phyloP scores from a whole-genome alignment of 441 rosid species.

The Sinapis alba region DNA sequence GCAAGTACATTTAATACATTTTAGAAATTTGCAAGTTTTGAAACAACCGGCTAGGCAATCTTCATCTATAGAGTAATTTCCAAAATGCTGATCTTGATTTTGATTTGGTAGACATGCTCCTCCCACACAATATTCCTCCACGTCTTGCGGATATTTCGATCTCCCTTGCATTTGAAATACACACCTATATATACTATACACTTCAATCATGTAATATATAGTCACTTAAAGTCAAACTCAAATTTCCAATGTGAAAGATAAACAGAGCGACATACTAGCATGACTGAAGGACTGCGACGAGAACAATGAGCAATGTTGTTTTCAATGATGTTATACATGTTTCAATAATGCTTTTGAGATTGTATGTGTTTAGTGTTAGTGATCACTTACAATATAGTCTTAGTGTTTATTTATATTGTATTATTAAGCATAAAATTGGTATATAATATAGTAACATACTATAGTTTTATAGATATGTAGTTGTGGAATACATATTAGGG shows the following conservation, averaged over 20 bases:
- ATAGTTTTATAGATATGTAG: neutral
- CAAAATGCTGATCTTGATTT: constrained; percentile 16
- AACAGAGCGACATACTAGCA: neutral
- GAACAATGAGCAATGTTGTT: neutral
- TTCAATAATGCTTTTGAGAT: neutral
- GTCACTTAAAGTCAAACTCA: too few species aligned
- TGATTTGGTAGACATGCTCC: neutral
- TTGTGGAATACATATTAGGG: neutral
- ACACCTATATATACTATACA: neutral
- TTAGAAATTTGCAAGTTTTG: too few species aligned
- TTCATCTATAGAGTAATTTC: too few species aligned
- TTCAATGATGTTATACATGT: neutral
- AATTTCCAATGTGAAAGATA: neutral
- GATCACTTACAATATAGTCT: too few species aligned
- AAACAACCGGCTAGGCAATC: too few species aligned
- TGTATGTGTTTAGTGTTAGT: neutral
- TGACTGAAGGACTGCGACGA: neutral
- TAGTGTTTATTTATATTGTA: neutral
- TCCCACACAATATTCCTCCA: constrained; percentile 4
- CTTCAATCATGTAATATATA: neutral
- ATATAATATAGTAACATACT: neutral
- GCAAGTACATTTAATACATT: too few species aligned
- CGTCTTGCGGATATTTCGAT: neutral
- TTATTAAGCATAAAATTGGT: too few species aligned
- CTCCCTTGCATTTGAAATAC: neutral